Conservation (phyloP, 2,329 filamentous ascomycete genomes). For the Calonectria pauciramosa region DNA sequence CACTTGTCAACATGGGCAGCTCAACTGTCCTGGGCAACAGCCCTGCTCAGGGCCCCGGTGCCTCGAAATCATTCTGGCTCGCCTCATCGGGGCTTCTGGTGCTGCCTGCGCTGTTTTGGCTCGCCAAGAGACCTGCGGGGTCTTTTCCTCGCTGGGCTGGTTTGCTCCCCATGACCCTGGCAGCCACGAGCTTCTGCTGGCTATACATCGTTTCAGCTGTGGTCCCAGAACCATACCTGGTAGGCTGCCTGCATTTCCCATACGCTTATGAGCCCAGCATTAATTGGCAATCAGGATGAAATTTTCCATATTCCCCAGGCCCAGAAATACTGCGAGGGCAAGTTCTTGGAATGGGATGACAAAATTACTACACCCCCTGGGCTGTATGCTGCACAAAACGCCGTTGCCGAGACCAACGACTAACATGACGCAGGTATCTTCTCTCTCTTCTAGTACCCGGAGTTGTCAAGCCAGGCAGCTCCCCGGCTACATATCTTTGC, state of each 20-base stretch:
- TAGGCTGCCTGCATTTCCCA: slow-evolving; percentile 44
- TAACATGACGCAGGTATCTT: slow-evolving; percentile 57
- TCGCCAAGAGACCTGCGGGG: slow-evolving; percentile 9
- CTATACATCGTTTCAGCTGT: slow-evolving; percentile 42
- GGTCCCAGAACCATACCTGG: slow-evolving; percentile 69
- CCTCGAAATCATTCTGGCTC: slow-evolving; percentile 31
- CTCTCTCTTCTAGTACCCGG: slow-evolving; percentile 54
- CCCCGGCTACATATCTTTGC: slow-evolving; percentile 42
- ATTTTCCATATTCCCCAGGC: slow-evolving; percentile 93
- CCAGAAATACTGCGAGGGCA: slow-evolving; percentile 84
- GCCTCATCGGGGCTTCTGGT: slow-evolving; percentile 29
- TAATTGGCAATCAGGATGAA: slow-evolving; percentile 74
- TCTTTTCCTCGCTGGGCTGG: background rate
- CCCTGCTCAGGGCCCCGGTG: background rate
- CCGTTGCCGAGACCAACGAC: background rate
- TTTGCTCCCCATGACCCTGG: slow-evolving; percentile 36
- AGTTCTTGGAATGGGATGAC: slow-evolving; percentile 87
- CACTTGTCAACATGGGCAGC: slow-evolving; percentile 45
- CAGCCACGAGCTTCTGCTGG: slow-evolving; percentile 38
- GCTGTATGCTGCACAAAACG: slow-evolving; percentile 64
- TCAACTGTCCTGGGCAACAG: background rate
- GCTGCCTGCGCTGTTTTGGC: slow-evolving; percentile 31
- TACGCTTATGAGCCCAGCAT: background rate
- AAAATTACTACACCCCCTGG: slow-evolving; percentile 98
- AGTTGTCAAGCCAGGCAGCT: slow-evolving; percentile 25